Evolutionary conservation across 208 protist genomes (phyloP), one percentile per base, ranked within the genome.

Genomic region (Acanthamoeba rhysodes): DNA sequence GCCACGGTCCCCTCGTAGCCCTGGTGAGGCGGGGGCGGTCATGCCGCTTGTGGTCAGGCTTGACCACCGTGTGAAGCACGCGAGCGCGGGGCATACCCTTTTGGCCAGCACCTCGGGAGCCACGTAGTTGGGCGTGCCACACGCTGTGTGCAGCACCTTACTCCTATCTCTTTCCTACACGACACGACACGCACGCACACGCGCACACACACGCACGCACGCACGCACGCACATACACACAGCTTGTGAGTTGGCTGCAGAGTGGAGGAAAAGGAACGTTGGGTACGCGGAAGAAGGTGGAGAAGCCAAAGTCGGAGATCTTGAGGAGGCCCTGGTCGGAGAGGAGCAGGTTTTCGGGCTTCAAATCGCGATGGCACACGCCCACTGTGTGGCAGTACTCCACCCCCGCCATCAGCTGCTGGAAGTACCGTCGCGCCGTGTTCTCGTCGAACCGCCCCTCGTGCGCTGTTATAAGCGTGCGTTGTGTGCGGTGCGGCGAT

Each of bases 51-150:
- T 59, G 55, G n/a, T n/a, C n/a, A n/a, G n/a, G n/a, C n/a, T n/a
- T n/a, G n/a, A 59, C 10, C 55, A 95, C 80, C 66, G 95, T 85
- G 32, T 57, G 78, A 16, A 64, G 37, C 68, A 20, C 22, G 80
- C 24, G 12, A 48, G 37, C 9, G 82, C 34, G 48, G 55, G 41
- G 10, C 96, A 10, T 20, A 41, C 80, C n/a, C 29, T 92, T 45
- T 87, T 90, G 53, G 76, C 70, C 18, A 98, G 62, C 57, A 98
- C 97, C 84, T 99, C 99, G 18, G 98, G 98, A 22, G 99, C 99
- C 34, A 99, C 98, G 97, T 99, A 99, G 97, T 99, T 99, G 53
- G 99, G 98, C 45, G 99, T 99, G 10, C 99, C 99, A 96, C 99
- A 99, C 37, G 98, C 97, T 29, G 98, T 99, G 70, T 95, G 96